Evolutionary conservation across 2,329 filamentous ascomycete genomes (phyloP).

Genomic region (Spiromastix sp.): DNA sequence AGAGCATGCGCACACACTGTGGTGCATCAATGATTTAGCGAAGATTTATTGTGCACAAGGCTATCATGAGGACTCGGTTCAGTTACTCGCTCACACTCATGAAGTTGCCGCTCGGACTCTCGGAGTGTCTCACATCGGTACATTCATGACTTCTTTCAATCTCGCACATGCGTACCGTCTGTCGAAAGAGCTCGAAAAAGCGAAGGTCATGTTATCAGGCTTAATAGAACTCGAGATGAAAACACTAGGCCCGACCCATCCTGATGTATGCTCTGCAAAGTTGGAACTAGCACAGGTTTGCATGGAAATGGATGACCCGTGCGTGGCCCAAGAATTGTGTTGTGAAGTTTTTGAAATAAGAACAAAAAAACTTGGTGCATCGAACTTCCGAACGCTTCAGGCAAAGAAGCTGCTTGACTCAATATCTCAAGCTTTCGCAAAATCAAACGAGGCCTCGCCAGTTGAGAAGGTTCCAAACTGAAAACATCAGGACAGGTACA

Average conservation of each 20-base stretch:
- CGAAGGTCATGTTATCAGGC: slow-evolving; percentile 13
- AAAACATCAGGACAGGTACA: too few species aligned
- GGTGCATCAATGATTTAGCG: slow-evolving; percentile 22
- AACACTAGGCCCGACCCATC: slow-evolving; percentile 18
- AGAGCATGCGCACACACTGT: slow-evolving; percentile 26
- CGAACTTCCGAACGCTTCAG: neutral
- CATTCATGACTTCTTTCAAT: slow-evolving; percentile 14
- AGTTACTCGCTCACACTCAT: slow-evolving; percentile 13
- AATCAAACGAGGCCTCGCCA: neutral
- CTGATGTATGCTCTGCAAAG: slow-evolving; percentile 15
- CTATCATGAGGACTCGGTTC: slow-evolving; percentile 15
- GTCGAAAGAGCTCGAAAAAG: slow-evolving; percentile 11
- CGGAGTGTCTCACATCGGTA: slow-evolving; percentile 13
- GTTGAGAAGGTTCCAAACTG: too few species aligned
- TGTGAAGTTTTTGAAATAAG: neutral
- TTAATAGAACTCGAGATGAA: slow-evolving; percentile 14
- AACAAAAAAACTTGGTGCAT: neutral
- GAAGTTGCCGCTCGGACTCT: slow-evolving; percentile 11
- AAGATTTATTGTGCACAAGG: slow-evolving; percentile 20
- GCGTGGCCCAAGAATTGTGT: slow-evolving; percentile 13
- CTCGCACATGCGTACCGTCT: slow-evolving; percentile 12
- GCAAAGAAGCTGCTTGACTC: neutral
- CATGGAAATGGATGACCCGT: neutral
- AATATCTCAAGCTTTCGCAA: neutral
- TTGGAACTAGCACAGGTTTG: slow-evolving; percentile 12